Base-by-base conservation (phyloP, 331 rosid genomes). In the Acacia concinna region DNA sequence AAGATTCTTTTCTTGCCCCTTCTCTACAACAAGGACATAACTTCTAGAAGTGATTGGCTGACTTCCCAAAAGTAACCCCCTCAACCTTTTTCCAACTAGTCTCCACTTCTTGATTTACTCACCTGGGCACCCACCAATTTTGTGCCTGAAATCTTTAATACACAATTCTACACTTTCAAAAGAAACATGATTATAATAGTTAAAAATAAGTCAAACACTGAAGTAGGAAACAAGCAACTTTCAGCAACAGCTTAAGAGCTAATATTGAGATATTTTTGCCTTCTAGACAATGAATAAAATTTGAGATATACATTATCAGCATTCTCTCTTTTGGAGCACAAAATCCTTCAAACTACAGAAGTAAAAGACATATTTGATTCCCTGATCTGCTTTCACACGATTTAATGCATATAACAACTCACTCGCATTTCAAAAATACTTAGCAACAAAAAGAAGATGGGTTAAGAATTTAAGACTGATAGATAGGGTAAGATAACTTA, bases 331-430 rank as follows among this genome's bases (percentile, higher is more conserved):
- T 31, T 47, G 73, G 59, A 37, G 71, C 4, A 68, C 6, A 51
- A 83, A 79, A 74, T 79, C 41, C 40, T 64, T 57, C 28, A 71
- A 52, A 52, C 34, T 31, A 71, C 59, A 54, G 51, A 68, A 40
- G 38, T 40, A 64, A 77, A 63, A 40, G 54, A 66, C 72, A 74
- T 9, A 31, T 20, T 31, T 54, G 71, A 67, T 37, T 25, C 28
- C 28, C 38, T 35, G 4, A 37, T 35, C 30, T 49, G 49, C 30
- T 34, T 30, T 43, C 63, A 38, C 40, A 62, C 20, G 31, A n/a
- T 72, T 37, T 23, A 23, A 43, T 25, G 4, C 7, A 1, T 31
- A 25, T 1, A 17, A 63, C 12, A 38, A 56, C n/a, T 52, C 28
- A 27, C 25, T 74, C 21, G 54, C 62, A 70, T 34, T 68, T 69